Conservation (phyloP, 1,139 yeast species). For the Zhuliangozyma blackwelliae region DNA sequence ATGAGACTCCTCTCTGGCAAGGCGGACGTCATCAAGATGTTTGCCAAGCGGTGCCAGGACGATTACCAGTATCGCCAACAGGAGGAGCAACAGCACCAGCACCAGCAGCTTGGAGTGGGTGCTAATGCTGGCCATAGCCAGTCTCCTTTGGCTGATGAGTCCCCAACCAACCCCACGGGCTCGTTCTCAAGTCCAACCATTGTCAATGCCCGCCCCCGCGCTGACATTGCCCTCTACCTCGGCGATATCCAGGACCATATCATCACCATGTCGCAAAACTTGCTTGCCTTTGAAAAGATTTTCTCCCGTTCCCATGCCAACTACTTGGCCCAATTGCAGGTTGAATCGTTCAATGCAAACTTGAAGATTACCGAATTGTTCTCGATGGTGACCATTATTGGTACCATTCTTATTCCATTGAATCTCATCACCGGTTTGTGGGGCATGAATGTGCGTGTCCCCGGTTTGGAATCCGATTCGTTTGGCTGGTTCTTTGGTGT, state of each 20-base stretch:
- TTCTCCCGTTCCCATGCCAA: constrained; percentile 92
- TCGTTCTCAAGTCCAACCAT: too few relatives aligned
- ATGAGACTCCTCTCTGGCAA: constrained; percentile 80
- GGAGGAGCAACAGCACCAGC: constrained; percentile 3
- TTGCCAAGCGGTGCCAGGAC: constrained; percentile 87
- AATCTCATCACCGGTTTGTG: constrained; percentile 93
- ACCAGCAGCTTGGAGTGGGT: constrained; percentile 20
- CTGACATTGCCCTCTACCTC: constrained; percentile 70
- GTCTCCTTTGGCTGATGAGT: too few relatives aligned
- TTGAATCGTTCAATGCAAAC: constrained; percentile 96
- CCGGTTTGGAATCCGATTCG: constrained; percentile 78
- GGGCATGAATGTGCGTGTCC: constrained; percentile 98
- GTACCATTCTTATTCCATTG: constrained; percentile 92
- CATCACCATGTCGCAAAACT: constrained; percentile 91
- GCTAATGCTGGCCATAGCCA: too few relatives aligned
- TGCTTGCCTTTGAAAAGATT: constrained; percentile 90
- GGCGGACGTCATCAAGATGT: constrained; percentile 95
- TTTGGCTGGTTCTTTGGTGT: constrained; percentile 70
- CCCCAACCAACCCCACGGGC: constrained; percentile 56
- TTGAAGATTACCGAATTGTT: constrained; percentile 95
- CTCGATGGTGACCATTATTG: constrained; percentile 88
- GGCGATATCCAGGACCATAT: constrained; percentile 90
- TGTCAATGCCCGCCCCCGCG: constrained; percentile 83
- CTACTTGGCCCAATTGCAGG: constrained; percentile 92
- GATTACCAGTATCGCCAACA: constrained; percentile 10